Percentiles rank a stretch among this genome's conserved stretches.
phyloP scores from a whole-genome alignment of 1,284 basidiomycete genomes.

The Pascua guehoae region DNA sequence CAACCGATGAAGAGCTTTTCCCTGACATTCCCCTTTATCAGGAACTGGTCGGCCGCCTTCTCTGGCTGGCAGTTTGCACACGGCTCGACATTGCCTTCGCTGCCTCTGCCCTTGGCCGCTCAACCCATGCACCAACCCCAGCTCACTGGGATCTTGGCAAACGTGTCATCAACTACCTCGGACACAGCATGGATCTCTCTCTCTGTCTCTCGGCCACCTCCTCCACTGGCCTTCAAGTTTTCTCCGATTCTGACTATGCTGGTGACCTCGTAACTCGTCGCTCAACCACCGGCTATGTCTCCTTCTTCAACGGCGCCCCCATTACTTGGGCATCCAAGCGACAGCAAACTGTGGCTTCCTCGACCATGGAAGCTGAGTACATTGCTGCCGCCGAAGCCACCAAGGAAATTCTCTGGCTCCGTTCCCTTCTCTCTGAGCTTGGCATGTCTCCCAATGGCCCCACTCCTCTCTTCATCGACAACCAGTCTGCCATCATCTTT shows the following conservation, averaged over 20 bases:
- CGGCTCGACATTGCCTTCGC: conserved; percentile 35
- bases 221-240: neutral
- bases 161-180: conserved; percentile 51
- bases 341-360: conserved; percentile 47
- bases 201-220: conserved; percentile 33
- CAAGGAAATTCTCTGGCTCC: conserved; percentile 50
- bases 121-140: conserved; percentile 11
- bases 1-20: neutral
- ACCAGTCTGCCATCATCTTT: conserved; percentile 46
- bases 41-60: conserved; percentile 26
- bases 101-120: conserved; percentile 24
- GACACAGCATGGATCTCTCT: conserved; percentile 29
- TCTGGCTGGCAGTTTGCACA: conserved; percentile 26
- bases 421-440: conserved; percentile 29
- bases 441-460: neutral
- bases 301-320: conserved; percentile 35
- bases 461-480: conserved; percentile 38
- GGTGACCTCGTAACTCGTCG: conserved; percentile 4
- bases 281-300: conserved; percentile 50
- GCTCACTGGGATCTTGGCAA: conserved; percentile 51
- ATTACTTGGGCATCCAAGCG: conserved; percentile 51
- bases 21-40: conserved; percentile 13
- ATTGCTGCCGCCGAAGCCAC: conserved; percentile 54
- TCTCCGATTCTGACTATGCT: conserved; percentile 5
- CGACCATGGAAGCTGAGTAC: conserved; percentile 52